A percentile compares a stretch with the other conserved stretches of the same genome.
phyloP scores from a whole-genome alignment of 495 filamentous ascomycete genomes.

The Aspergillus taichungensis region DNA sequence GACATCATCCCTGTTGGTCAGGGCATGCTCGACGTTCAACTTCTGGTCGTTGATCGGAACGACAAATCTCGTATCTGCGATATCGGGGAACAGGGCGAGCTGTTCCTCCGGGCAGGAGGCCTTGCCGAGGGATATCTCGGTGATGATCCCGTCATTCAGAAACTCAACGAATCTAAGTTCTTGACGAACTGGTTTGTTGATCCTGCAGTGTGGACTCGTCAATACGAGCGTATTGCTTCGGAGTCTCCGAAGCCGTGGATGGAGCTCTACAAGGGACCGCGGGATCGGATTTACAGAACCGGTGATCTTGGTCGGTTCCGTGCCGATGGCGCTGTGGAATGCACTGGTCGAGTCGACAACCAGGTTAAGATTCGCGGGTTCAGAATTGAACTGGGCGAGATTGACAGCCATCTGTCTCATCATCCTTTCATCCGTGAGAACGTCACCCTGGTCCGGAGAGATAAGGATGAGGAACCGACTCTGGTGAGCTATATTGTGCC shows the following conservation, averaged over 20 bases:
- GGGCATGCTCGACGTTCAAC: constrained; percentile 90
- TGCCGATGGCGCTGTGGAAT: constrained; percentile 64
- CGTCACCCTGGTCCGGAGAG: constrained; percentile 76
- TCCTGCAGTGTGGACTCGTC: constrained; percentile 59
- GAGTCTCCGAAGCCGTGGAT: constrained; percentile 55
- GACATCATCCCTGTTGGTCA: constrained; percentile 80
- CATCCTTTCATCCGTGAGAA: constrained; percentile 78
- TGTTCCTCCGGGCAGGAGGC: constrained; percentile 81
- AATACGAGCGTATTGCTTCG: constrained; percentile 37
- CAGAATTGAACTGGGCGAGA: constrained; percentile 89
- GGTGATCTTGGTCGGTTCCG: constrained; percentile 75
- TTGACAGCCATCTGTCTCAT: constrained; percentile 74
- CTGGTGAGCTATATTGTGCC: constrained; percentile 90
- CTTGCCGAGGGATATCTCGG: constrained; percentile 81
- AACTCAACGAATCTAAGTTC: constrained; percentile 73
- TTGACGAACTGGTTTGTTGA: constrained; percentile 84
- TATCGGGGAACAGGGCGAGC: constrained; percentile 78
- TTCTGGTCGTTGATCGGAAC: constrained; percentile 80
- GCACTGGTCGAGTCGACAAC: constrained; percentile 71
- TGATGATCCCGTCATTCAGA: constrained; percentile 33
- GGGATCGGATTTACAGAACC: constrained; percentile 79
- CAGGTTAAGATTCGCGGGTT: constrained; percentile 97
- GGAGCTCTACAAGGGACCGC: constrained; percentile 68
- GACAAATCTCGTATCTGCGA: constrained; percentile 63
- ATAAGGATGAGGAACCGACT: constrained; percentile 83